A percentile compares a stretch with the other conserved stretches of the same genome.
phyloP scores from a whole-genome alignment of 2,329 filamentous ascomycete genomes.

The Aspergillus luchuensis region DNA sequence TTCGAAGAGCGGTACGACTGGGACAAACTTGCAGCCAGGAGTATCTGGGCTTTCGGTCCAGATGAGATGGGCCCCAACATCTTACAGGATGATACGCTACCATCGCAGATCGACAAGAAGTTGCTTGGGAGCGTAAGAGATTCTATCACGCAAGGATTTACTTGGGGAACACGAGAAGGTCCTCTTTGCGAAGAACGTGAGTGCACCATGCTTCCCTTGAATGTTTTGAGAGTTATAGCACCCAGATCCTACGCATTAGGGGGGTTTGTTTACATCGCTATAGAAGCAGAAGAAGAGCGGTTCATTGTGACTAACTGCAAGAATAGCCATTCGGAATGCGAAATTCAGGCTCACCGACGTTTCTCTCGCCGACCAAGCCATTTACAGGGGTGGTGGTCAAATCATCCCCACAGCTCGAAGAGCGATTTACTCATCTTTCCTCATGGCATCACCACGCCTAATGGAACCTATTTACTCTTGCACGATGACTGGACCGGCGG shows the following conservation, averaged over 20 bases:
- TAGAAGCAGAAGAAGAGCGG: not conserved
- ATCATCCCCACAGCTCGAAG: constrained; percentile 94
- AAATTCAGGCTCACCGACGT: constrained; percentile 97
- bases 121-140: constrained; percentile 84
- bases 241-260: not conserved
- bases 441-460: constrained; percentile 92
- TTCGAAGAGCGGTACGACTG: constrained; percentile 97
- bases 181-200: constrained; percentile 95
- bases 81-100: constrained; percentile 92
- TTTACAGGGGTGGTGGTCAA: constrained; percentile 92
- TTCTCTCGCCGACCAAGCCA: constrained; percentile 81
- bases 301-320: constrained; percentile 11
- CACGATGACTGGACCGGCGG: constrained; percentile 88
- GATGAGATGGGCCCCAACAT: constrained; percentile 95
- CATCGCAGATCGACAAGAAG: constrained; percentile 92
- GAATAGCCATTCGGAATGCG: constrained; percentile 85
- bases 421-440: constrained; percentile 91
- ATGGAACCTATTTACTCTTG: constrained; percentile 97
- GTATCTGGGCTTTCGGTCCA: constrained; percentile 98
- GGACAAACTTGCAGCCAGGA: constrained; percentile 89
- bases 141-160: constrained; percentile 92
- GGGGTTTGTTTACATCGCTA: not conserved
- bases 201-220: constrained; percentile 39
- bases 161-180: constrained; percentile 93
- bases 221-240: not conserved